These are phyloP conservation scores for Magnaporthiopsis incrustans DNA, from an alignment of 2,329 filamentous ascomycete species.

Conservation along the genomic window DNA sequence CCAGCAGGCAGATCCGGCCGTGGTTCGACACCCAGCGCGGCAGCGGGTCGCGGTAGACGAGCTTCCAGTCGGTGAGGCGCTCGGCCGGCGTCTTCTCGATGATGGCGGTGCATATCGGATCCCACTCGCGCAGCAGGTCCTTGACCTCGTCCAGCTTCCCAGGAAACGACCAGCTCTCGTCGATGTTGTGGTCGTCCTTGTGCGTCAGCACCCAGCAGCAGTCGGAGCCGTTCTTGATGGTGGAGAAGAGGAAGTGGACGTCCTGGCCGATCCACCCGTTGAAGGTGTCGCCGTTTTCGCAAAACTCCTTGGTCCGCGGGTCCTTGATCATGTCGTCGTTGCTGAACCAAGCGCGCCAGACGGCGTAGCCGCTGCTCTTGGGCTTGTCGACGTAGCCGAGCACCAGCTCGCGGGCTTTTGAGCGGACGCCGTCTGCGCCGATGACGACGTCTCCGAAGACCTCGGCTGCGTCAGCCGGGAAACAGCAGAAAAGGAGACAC, in stretches of 20 bases:
- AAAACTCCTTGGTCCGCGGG: slow-evolving; percentile 44
- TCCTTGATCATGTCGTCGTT: slow-evolving; percentile 44
- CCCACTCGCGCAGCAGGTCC: slow-evolving; percentile 42
- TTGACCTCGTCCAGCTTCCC: slow-evolving; percentile 44
- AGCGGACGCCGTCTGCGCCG: slow-evolving; percentile 47
- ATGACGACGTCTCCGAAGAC: slow-evolving; percentile 42
- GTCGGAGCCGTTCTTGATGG: slow-evolving; percentile 46
- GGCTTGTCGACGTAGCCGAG: slow-evolving; percentile 43
- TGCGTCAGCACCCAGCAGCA: slow-evolving; percentile 54
- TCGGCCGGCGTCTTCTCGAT: slow-evolving; percentile 35
- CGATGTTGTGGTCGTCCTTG: slow-evolving; percentile 43
- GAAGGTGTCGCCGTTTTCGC: slow-evolving; percentile 48
- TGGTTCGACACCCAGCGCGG: slow-evolving; percentile 39
- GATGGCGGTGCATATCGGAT: slow-evolving; percentile 38
- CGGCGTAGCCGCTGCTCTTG: slow-evolving; percentile 42
- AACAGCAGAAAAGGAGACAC: too few species aligned
- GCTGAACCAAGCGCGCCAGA: slow-evolving; percentile 45
- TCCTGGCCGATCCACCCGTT: slow-evolving; percentile 52
- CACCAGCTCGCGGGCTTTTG: slow-evolving; percentile 41
- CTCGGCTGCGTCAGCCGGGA: slow-evolving; percentile 10
- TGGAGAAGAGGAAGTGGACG: slow-evolving; percentile 48
- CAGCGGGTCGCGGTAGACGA: slow-evolving; percentile 40
- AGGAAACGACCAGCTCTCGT: slow-evolving; percentile 47
- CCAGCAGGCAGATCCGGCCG: slow-evolving; percentile 35
- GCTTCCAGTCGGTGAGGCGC: slow-evolving; percentile 33